phyloP scores from a whole-genome alignment of 2,329 filamentous ascomycete species.

The Tolypocladium cylindrosporum region DNA sequence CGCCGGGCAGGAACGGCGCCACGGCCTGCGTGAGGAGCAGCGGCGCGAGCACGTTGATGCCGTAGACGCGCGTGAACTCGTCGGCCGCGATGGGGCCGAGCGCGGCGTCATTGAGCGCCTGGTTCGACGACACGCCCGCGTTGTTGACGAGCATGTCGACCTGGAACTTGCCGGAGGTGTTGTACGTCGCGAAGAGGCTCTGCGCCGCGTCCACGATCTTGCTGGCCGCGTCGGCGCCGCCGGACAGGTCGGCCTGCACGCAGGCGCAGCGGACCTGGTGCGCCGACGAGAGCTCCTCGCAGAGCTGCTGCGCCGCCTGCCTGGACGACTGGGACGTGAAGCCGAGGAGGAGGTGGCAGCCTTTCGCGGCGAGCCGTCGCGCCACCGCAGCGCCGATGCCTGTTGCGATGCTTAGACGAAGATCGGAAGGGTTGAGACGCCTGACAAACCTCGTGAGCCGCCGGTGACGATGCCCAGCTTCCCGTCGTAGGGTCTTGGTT shows the following conservation, averaged over 20 bases:
- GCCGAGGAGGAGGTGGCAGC: slow-evolving; percentile 47
- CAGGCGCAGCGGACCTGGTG: slow-evolving; percentile 24
- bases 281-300: slow-evolving; percentile 31
- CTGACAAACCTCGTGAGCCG: slow-evolving; percentile 19
- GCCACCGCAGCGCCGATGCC: slow-evolving; percentile 49
- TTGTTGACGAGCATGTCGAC: slow-evolving; percentile 86
- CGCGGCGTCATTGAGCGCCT: slow-evolving; percentile 45
- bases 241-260: slow-evolving; percentile 19
- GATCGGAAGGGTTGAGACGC: background rate
- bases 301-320: slow-evolving; percentile 34
- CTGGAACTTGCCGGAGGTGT: slow-evolving; percentile 13
- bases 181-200: slow-evolving; percentile 15
- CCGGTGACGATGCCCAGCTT: slow-evolving; percentile 24
- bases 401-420: background rate
- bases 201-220: slow-evolving; percentile 19
- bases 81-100: slow-evolving; percentile 41
- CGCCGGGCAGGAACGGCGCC: slow-evolving; percentile 54
- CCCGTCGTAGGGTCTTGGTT: slow-evolving; percentile 16
- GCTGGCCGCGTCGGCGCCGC: slow-evolving; percentile 12
- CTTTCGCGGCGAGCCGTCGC: slow-evolving; percentile 48
- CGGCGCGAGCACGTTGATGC: slow-evolving; percentile 74
- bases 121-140: slow-evolving; percentile 62
- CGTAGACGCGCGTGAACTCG: slow-evolving; percentile 64
- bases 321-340: slow-evolving; percentile 48
- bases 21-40: slow-evolving; percentile 68